Conservation (phyloP, 2,329 filamentous ascomycete genomes). For the Macrophomina pseudophaseolina region DNA sequence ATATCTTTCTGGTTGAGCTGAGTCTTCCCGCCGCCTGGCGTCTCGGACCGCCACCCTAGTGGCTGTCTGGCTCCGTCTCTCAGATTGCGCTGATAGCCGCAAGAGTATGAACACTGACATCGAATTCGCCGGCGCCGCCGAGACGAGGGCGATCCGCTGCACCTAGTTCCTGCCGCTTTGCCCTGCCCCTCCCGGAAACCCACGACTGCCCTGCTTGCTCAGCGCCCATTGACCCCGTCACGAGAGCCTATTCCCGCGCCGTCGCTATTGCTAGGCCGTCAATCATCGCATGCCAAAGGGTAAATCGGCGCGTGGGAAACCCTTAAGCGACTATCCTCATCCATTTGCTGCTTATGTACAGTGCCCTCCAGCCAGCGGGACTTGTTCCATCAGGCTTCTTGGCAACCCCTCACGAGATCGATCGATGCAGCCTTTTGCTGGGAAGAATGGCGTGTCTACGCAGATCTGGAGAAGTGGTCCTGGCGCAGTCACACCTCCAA, state of each 20-base stretch:
- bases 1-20: background rate
- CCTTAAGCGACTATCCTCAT: background rate
- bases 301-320: background rate
- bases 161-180: background rate
- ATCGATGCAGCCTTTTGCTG: slow-evolving; percentile 3
- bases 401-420: slow-evolving; percentile 2
- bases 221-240: background rate
- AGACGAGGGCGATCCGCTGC: background rate
- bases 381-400: background rate
- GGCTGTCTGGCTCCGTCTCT: background rate
- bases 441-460: background rate
- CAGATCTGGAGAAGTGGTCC: slow-evolving; percentile 3
- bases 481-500: background rate
- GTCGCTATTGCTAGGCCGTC: background rate
- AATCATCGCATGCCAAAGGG: background rate
- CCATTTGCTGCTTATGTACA: background rate
- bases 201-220: slow-evolving; percentile 6
- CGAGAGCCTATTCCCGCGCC: background rate
- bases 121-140: background rate
- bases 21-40: background rate
- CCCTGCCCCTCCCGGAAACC: background rate
- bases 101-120: background rate
- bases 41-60: no score
- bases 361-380: background rate
- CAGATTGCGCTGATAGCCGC: background rate